These are phyloP conservation scores for Lachancea lanzarotensis DNA, from an alignment of 805 yeast genomes.

Conservation along the genomic window DNA sequence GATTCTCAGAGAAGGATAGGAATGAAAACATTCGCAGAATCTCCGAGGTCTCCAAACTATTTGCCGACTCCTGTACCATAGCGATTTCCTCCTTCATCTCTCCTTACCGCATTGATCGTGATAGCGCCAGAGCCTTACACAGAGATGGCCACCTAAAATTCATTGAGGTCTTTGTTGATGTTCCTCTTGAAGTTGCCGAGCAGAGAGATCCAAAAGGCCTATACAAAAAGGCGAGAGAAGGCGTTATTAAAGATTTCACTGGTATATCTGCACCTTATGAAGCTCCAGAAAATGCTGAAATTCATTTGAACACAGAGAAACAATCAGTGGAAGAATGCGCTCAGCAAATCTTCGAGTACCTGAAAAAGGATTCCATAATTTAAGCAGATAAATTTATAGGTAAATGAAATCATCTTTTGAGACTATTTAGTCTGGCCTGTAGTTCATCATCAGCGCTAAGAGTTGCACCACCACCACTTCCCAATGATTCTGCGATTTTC, in stretches of 20 bases:
- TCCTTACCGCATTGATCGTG: constrained; percentile 82
- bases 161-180: constrained; percentile 87
- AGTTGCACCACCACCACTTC: constrained; percentile 32
- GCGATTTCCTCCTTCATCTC: constrained; percentile 89
- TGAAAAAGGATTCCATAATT: constrained; percentile 41
- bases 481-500: constrained; percentile 51
- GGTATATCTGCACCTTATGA: constrained; percentile 96
- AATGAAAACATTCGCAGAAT: constrained; percentile 94
- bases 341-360: constrained; percentile 58
- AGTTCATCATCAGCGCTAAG: constrained; percentile 65
- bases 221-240: constrained; percentile 94
- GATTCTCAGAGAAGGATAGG: constrained; percentile 85
- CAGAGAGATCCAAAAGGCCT: constrained; percentile 96
- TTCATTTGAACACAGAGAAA: constrained; percentile 69
- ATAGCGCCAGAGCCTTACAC: constrained; percentile 79
- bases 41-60: constrained; percentile 87
- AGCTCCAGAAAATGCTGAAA: constrained; percentile 80
- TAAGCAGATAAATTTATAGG: not conserved
- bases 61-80: constrained; percentile 86
- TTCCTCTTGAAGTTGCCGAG: constrained; percentile 91
- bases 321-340: constrained; percentile 78
- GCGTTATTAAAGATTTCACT: constrained; percentile 87
- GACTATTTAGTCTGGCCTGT: constrained; percentile 80
- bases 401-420: constrained; percentile 43
- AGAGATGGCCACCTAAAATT: constrained; percentile 69